phyloP scores from a whole-genome alignment of 805 yeast genomes.

The Lipomyces spencermartinsiae region DNA sequence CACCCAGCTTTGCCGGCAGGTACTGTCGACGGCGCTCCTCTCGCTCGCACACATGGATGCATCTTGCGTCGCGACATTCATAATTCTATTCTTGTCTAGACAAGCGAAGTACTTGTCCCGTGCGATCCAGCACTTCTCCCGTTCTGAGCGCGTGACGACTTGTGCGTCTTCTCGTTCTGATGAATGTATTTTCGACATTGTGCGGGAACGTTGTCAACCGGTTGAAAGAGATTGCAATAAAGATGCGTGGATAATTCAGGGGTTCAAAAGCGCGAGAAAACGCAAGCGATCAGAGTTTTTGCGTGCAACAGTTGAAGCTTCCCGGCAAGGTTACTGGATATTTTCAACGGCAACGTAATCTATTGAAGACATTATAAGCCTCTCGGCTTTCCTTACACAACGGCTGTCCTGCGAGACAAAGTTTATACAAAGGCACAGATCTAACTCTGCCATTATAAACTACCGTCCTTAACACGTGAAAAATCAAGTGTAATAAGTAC shows the following conservation, averaged over 20 bases:
- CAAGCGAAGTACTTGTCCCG: constrained; percentile 82
- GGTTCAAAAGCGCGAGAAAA: neutral
- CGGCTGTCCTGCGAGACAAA: too few species aligned
- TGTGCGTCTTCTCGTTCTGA: constrained; percentile 1
- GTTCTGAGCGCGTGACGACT: constrained; percentile 17
- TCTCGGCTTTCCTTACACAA: too few species aligned
- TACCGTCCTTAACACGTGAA: too few species aligned
- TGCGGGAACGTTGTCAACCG: neutral
- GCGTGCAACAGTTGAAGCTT: too few species aligned
- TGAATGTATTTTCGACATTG: neutral
- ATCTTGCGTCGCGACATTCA: constrained; percentile 3
- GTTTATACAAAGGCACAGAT: too few species aligned
- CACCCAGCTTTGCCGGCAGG: constrained; percentile 24
- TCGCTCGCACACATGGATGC: neutral
- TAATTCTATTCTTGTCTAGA: constrained; percentile 68
- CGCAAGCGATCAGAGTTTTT: too few species aligned
- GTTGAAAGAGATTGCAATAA: neutral
- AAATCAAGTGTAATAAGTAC: too few species aligned
- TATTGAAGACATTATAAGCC: too few species aligned
- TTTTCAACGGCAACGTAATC: too few species aligned
- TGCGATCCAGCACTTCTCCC: constrained; percentile 78
- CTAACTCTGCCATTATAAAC: too few species aligned
- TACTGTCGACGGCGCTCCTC: constrained; percentile 3
- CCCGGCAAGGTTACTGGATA: neutral
- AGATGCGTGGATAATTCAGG: neutral